phyloP scores from a whole-genome alignment of 164 flowering plant genomes.

The Nymphaea colorata region DNA sequence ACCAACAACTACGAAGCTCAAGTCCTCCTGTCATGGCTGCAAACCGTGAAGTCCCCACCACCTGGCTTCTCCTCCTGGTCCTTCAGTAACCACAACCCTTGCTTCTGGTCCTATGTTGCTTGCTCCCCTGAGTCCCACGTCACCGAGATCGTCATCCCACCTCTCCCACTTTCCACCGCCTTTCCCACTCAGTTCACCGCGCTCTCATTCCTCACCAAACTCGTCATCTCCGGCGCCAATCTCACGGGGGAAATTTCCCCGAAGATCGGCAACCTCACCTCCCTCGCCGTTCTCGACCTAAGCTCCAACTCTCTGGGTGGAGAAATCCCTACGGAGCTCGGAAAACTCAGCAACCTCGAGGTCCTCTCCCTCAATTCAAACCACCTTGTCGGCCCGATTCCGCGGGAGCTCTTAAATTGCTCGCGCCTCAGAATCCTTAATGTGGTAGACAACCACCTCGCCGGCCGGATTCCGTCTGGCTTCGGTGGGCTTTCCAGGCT shows the following conservation, averaged over 20 bases:
- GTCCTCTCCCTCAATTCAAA: conserved; percentile 31
- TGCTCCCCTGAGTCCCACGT: conserved; percentile 27
- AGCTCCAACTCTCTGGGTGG: conserved; percentile 37
- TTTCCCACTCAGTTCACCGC: conserved; percentile 34
- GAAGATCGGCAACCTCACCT: conserved; percentile 24
- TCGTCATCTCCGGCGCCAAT: conserved; percentile 26
- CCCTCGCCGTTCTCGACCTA: conserved; percentile 34
- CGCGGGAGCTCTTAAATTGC: conserved; percentile 35
- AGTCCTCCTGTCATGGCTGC: conserved; percentile 23
- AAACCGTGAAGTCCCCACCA: too few relatives aligned
- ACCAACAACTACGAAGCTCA: conserved; percentile 4
- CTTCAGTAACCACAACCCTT: conserved; percentile 31
- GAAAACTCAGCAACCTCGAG: conserved; percentile 23
- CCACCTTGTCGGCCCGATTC: conserved; percentile 24
- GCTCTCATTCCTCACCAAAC: conserved; percentile 24
- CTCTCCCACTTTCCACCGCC: conserved; percentile 25
- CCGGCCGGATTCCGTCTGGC: conserved; percentile 35
- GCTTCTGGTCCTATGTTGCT: conserved; percentile 38
- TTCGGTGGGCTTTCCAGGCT: conserved; percentile 23
- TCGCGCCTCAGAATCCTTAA: conserved; percentile 27
- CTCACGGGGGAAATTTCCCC: conserved; percentile 45
- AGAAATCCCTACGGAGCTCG: conserved; percentile 30
- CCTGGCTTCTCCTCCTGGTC: conserved; percentile 65
- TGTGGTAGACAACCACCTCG: conserved; percentile 39
- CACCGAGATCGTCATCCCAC: conserved; percentile 28